A percentile compares a stretch with the other conserved stretches of the same genome.
Conservation (phyloP, 345 rosid genomes). For the Corymbia maculata region DNA sequence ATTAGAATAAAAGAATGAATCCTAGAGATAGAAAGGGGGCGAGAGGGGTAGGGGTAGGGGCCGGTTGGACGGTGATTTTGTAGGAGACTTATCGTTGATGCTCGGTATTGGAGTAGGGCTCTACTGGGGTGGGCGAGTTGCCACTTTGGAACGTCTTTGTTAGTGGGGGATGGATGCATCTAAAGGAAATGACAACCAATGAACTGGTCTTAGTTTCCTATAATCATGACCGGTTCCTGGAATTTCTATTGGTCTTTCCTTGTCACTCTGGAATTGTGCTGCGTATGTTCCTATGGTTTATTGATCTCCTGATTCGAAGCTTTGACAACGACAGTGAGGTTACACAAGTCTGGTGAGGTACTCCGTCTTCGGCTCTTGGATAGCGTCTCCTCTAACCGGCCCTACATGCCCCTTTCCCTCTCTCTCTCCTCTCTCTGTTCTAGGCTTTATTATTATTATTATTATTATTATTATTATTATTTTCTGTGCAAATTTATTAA, state of each 20-base stretch:
- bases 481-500: background rate
- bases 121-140: background rate
- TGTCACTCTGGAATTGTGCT: background rate
- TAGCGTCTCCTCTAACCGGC: fast-evolving
- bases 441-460: background rate
- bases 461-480: background rate
- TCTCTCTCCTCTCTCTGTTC: background rate
- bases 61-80: background rate
- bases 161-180: background rate
- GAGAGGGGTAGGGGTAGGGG: too few species aligned
- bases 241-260: background rate
- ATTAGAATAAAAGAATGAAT: too few species aligned
- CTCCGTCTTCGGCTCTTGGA: background rate
- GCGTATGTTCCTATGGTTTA: background rate
- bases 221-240: background rate
- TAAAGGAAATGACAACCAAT: background rate
- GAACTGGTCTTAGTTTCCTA: background rate
- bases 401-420: background rate
- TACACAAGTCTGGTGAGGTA: fast-evolving
- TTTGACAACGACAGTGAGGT: too few species aligned
- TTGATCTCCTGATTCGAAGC: background rate
- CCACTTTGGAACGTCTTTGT: too few species aligned
- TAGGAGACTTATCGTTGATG: background rate
- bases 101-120: background rate
- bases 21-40: too few species aligned